Conservation (phyloP, 345 rosid species). For the Brassica napus region DNA sequence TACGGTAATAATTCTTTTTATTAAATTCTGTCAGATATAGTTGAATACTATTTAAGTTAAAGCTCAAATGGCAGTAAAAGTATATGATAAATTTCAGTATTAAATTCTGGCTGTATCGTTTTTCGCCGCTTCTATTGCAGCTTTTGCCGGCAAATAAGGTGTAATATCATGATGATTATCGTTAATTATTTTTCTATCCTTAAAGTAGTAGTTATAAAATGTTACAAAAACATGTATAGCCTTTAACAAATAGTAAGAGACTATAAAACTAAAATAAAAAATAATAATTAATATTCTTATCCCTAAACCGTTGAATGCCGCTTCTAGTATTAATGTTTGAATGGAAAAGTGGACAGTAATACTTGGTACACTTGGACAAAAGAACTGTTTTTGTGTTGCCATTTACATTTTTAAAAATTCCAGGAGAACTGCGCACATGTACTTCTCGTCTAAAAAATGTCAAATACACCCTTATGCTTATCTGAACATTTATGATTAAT, state of each 20-base stretch:
- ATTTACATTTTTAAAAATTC: too few relatives aligned
- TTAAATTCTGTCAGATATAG: constrained; percentile 34
- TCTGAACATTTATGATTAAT: not conserved
- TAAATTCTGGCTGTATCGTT: constrained; percentile 11
- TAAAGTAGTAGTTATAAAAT: not conserved
- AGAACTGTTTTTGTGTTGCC: too few relatives aligned
- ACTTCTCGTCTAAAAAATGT: not conserved
- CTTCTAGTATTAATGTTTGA: too few relatives aligned
- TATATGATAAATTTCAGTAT: constrained; percentile 15
- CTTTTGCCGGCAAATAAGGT: constrained; percentile 1
- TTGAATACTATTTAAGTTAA: constrained; percentile 30
- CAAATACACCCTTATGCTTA: constrained; percentile 4
- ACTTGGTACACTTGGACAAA: too few relatives aligned
- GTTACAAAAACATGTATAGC: not conserved
- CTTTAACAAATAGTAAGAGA: not conserved
- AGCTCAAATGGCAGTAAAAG: constrained; percentile 18
- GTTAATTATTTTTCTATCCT: not conserved
- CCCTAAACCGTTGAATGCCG: not conserved
- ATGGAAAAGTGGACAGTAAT: too few relatives aligned
- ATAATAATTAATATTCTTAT: not conserved
- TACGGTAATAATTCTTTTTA: not conserved
- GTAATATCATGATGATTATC: not conserved
- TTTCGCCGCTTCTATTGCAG: not conserved
- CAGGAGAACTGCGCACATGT: too few relatives aligned
- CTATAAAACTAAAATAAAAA: not conserved